A percentile compares a stretch with the other conserved stretches of the same genome.
phyloP scores from a whole-genome alignment of 768 basidiomycete species.

The Nevesoporus exiguus region DNA sequence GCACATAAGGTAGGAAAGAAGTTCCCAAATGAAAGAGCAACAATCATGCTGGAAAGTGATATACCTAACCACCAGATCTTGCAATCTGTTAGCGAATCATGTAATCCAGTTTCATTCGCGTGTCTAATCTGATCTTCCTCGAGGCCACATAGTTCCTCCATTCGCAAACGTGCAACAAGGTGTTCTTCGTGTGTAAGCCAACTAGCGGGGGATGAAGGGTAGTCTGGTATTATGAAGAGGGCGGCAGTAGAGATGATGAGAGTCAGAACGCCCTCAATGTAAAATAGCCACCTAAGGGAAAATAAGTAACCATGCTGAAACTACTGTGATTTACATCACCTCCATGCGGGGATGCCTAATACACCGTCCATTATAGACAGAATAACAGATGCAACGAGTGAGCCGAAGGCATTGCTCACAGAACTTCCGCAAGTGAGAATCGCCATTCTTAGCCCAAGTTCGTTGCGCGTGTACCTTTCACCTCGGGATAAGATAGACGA shows the following conservation, averaged over 20 bases:
- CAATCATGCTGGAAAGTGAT: slow-evolving; percentile 49
- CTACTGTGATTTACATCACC: slow-evolving; percentile 37
- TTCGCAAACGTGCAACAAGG: slow-evolving; percentile 50
- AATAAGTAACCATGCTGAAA: neutral
- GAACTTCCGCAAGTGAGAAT: neutral
- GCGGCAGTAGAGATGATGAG: slow-evolving; percentile 48
- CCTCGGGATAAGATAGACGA: neutral
- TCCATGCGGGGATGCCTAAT: slow-evolving; percentile 68
- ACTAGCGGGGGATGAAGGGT: slow-evolving; percentile 52
- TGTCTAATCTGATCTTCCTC: slow-evolving; percentile 43
- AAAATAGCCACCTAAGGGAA: slow-evolving; percentile 63
- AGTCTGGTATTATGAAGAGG: slow-evolving; percentile 68
- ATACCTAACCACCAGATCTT: slow-evolving; percentile 79
- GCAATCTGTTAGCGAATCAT: slow-evolving; percentile 64
- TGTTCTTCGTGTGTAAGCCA: slow-evolving; percentile 61
- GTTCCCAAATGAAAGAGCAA: slow-evolving; percentile 69
- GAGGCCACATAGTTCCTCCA: slow-evolving; percentile 55
- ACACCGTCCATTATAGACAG: slow-evolving; percentile 33
- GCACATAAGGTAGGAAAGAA: slow-evolving; percentile 75
- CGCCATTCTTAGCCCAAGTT: neutral
- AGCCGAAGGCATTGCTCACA: neutral
- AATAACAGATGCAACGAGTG: neutral
- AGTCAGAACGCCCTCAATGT: slow-evolving; percentile 58
- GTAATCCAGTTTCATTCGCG: slow-evolving; percentile 42
- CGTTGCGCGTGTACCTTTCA: neutral